A percentile compares a stretch with the other conserved stretches of the same genome.
Conservation (phyloP, 805 yeast species). For the Zygosaccharomyces gambellarensis region DNA sequence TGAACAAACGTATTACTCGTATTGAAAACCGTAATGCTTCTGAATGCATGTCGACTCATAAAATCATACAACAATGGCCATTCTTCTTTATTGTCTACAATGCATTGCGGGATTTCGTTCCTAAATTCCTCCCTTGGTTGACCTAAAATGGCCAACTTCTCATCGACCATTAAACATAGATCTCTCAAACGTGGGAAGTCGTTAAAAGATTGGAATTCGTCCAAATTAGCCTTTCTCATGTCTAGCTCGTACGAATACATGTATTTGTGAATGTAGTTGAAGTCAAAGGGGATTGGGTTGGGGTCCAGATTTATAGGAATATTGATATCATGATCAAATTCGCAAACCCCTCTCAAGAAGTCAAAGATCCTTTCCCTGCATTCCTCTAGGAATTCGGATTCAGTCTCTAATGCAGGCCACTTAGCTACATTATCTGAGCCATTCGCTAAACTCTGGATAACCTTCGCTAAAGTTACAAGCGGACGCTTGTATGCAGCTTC, state of each 20-base stretch:
- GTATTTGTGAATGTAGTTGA: slow-evolving; percentile 43
- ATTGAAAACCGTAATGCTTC: slow-evolving; percentile 41
- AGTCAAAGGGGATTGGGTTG: slow-evolving; percentile 26
- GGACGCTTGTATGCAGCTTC: slow-evolving; percentile 51
- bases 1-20: slow-evolving; percentile 44
- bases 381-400: slow-evolving; percentile 39
- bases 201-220: slow-evolving; percentile 13
- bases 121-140: slow-evolving; percentile 54
- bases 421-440: slow-evolving; percentile 63
- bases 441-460: slow-evolving; percentile 82
- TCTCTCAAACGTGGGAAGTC: slow-evolving; percentile 22
- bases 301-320: slow-evolving; percentile 22
- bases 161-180: slow-evolving; percentile 44
- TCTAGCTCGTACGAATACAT: slow-evolving; percentile 47
- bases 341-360: slow-evolving; percentile 39
- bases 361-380: slow-evolving; percentile 38
- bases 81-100: slow-evolving; percentile 45
- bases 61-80: slow-evolving; percentile 61
- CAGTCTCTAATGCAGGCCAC: slow-evolving; percentile 50
- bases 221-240: slow-evolving; percentile 29
- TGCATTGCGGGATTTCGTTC: slow-evolving; percentile 51
- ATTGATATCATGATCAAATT: slow-evolving; percentile 19
- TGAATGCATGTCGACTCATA: slow-evolving; percentile 60
- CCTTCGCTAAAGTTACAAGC: slow-evolving; percentile 73
- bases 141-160: slow-evolving; percentile 46